Evolutionary conservation across 176 grass and related monocot species (phyloP).

Genomic region (Aegilops speltoides): DNA sequence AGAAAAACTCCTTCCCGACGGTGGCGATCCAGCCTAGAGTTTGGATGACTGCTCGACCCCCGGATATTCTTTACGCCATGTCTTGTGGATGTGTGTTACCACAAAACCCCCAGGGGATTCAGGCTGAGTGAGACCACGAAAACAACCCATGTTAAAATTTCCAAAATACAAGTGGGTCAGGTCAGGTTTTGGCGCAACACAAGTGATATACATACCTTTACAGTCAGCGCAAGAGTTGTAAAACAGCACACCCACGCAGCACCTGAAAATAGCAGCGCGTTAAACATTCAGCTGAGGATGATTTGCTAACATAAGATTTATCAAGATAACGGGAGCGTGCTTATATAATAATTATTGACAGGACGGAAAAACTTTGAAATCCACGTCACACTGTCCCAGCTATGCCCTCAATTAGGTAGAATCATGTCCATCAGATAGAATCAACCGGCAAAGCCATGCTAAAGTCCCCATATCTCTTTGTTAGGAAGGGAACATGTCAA

Average conservation of each 20-base stretch:
- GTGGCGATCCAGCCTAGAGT: conserved; percentile 6
- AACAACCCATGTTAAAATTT: not conserved
- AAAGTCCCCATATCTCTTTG: conserved; percentile 1
- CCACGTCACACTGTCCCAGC: not conserved
- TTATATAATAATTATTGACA: not conserved
- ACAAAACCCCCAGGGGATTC: conserved; percentile 47
- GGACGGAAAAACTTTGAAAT: not conserved
- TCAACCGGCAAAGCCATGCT: not conserved
- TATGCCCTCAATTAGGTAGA: not conserved
- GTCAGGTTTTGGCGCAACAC: not conserved
- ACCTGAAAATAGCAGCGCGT: conserved; percentile 38
- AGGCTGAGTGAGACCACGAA: conserved; percentile 47
- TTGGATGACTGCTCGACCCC: conserved; percentile 37
- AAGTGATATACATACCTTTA: conserved; percentile 47
- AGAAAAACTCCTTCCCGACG: not conserved
- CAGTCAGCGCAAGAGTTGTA: conserved; percentile 58
- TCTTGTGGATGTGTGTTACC: conserved; percentile 70
- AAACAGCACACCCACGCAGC: conserved; percentile 42
- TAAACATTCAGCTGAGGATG: not conserved
- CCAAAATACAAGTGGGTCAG: not conserved
- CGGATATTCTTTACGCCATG: conserved; percentile 63
- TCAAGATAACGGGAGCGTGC: not conserved
- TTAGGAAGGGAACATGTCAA: not conserved
- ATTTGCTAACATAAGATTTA: not conserved
- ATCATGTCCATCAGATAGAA: not conserved